A percentile compares a stretch with the other conserved stretches of the same genome.
Evolutionary conservation across 2,329 filamentous ascomycete genomes (phyloP).

Genomic region (Diaporthe sp.): DNA sequence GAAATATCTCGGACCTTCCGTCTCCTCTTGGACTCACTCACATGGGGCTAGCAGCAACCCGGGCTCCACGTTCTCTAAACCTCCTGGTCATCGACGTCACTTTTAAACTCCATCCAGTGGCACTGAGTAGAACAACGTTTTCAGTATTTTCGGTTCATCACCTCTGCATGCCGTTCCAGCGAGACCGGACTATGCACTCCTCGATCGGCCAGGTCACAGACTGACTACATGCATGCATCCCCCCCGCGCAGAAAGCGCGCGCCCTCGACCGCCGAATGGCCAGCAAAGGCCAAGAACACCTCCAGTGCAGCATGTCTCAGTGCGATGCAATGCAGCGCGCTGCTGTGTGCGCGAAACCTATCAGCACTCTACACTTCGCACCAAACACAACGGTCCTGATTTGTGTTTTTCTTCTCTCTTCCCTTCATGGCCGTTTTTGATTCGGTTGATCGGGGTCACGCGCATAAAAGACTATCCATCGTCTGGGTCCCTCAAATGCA

Average conservation of each 20-base stretch:
- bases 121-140: neutral
- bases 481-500: neutral
- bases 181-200: constrained; percentile 2
- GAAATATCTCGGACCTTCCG: constrained; percentile 25
- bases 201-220: constrained; percentile 20
- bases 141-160: neutral
- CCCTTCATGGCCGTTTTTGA: neutral
- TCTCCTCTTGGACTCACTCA: constrained; percentile 1
- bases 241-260: neutral
- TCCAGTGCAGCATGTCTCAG: constrained; percentile 15
- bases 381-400: neutral
- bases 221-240: neutral
- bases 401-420: neutral
- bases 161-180: neutral
- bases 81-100: neutral
- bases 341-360: neutral
- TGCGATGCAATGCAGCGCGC: constrained; percentile 3
- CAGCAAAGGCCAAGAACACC: constrained; percentile 5
- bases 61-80: neutral
- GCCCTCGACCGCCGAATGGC: neutral
- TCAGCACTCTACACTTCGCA: neutral
- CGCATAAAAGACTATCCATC: neutral
- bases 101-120: constrained; percentile 1
- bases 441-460: neutral
- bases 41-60: neutral